A percentile compares a stretch with the other conserved stretches of the same genome.
These are phyloP conservation scores for Amniculicola lignicola DNA, from an alignment of 495 filamentous ascomycete species.

Conservation along the genomic window DNA sequence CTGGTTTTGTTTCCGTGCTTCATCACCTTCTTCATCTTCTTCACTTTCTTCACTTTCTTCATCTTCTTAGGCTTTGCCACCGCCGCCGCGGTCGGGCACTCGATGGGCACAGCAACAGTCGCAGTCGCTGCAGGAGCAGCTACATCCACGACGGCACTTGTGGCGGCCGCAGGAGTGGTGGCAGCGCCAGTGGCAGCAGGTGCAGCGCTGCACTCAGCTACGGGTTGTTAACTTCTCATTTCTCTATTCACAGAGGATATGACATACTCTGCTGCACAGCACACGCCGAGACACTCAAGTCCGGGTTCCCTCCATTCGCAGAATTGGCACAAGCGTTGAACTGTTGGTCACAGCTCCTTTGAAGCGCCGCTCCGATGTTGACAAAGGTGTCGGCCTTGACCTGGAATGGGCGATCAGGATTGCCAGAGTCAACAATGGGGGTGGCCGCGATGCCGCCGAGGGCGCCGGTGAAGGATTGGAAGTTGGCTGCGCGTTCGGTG, in stretches of 20 bases:
- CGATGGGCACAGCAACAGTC: neutral
- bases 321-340: slow-evolving; percentile 34
- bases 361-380: slow-evolving; percentile 29
- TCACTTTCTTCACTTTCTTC: no score
- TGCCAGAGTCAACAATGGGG: slow-evolving; percentile 26
- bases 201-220: neutral
- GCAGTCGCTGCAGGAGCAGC: neutral
- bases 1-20: no score
- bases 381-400: slow-evolving; percentile 35
- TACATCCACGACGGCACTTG: neutral
- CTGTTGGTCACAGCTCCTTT: slow-evolving; percentile 34
- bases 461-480: slow-evolving; percentile 33
- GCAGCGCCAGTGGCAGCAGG: neutral
- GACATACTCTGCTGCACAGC: slow-evolving; percentile 23
- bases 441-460: slow-evolving; percentile 30
- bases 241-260: no score
- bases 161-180: neutral
- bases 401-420: slow-evolving; percentile 28
- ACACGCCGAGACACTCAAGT: slow-evolving; percentile 25
- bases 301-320: slow-evolving; percentile 26
- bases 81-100: no score
- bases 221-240: no score
- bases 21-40: neutral
- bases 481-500: slow-evolving; percentile 8
- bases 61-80: no score